Evolutionary conservation across 208 protist genomes (phyloP), one percentile per base, ranked within the genome.

Genomic region (Naegleria lovaniensis): DNA sequence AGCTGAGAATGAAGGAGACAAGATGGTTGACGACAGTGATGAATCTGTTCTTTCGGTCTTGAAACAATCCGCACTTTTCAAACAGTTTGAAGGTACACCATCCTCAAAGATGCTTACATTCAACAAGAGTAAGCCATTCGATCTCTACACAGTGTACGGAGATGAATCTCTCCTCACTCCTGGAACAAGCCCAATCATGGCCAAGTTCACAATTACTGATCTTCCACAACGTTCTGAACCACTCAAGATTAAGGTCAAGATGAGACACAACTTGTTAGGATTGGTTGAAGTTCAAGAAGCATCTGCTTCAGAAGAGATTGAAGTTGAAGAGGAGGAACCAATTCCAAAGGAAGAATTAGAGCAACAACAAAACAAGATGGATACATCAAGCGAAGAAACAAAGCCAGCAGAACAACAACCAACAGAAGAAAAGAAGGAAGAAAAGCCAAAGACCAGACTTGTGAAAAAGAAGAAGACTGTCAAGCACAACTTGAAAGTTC

Each of bases 101-200:
- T 43, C 22, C 3, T 33, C 95, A 15, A 96, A 97, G 91, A 91
- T 96, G 87, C 94, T 97, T 67, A 95, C 94, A 52, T 94, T 97
- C 86, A 94, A 94, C 22, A 93, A 93, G 83, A 89, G 59, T 52
- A 94, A 93, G 29, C 85, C 94, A 40, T 95, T 96, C 90, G 96
- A 95, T 91, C 84, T 97, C 0, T 97, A 96, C 91, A 94, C 95
- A 90, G 96, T 96, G 92, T 97, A 96, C 93, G 93, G 96, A 87
- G 92, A 93, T 89, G 92, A 95, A 79, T 93, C 92, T 88, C 19
- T 94, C 95, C 58, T 94, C 94, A 91, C 83, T 90, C 33, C 51
- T 40, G 90, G 90, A 19, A 75, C 67, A 2, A 48, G 16, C 29
- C 7, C 22, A 15, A 58, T 59, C 16, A 76, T 83, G 92, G 38